Conservation (phyloP, 305 asterid genomes). For the Rubia peregrina region DNA sequence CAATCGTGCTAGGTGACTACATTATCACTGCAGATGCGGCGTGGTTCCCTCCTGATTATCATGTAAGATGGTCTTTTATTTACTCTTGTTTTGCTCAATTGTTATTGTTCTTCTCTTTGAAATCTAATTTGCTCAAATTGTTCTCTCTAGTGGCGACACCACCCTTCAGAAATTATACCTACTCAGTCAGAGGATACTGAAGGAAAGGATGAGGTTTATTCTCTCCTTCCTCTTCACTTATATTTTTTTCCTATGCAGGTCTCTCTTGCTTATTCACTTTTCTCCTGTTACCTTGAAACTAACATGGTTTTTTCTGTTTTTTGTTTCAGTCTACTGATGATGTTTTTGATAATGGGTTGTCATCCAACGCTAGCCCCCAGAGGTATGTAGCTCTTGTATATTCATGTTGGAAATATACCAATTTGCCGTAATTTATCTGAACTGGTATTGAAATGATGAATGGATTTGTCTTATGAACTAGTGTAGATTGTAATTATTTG, state of each 20-base stretch:
- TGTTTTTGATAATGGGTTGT: background rate
- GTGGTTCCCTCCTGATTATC: no score
- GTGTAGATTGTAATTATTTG: no score
- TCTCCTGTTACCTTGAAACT: background rate
- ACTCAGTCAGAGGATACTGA: background rate
- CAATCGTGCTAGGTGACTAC: no score
- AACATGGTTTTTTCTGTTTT: background rate
- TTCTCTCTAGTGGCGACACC: background rate
- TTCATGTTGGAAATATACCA: background rate
- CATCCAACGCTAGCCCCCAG: background rate
- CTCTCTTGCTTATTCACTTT: background rate
- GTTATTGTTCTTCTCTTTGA: background rate
- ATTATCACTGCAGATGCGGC: no score
- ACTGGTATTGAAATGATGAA: background rate
- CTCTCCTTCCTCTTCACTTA: background rate
- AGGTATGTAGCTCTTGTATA: background rate
- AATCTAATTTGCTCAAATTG: background rate
- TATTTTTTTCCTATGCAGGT: no score
- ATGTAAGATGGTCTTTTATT: no score
- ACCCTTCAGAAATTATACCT: background rate
- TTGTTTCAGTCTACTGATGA: background rate
- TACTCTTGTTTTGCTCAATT: no score
- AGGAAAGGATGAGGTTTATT: background rate
- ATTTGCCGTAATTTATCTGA: background rate
- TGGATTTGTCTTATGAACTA: background rate